phyloP scores from a whole-genome alignment of 78 protist genomes.

The Guillardia theta region DNA sequence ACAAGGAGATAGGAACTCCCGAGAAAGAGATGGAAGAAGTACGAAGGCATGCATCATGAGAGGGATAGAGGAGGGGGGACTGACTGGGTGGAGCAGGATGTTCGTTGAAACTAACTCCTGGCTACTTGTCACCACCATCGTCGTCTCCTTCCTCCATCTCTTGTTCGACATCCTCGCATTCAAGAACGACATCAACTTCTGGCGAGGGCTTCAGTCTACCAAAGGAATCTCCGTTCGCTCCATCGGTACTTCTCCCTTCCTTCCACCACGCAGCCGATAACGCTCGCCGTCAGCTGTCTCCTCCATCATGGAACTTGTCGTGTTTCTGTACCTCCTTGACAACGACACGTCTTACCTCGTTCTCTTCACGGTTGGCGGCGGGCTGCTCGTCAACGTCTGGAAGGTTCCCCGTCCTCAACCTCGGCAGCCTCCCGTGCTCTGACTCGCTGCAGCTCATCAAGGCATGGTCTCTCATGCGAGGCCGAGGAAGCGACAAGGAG shows the following conservation, averaged over 20 bases:
- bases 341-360: conserved; percentile 74
- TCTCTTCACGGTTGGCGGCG: conserved; percentile 67
- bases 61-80: no score
- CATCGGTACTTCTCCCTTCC: conserved; percentile 55
- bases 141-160: conserved; percentile 81
- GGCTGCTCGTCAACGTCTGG: conserved; percentile 88
- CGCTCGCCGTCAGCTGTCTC: conserved; percentile 1
- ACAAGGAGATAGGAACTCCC: not conserved
- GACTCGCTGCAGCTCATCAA: no score
- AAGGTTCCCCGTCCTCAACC: conserved; percentile 61
- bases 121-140: conserved; percentile 74
- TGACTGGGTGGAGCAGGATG: conserved; percentile 54
- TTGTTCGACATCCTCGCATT: conserved; percentile 92
- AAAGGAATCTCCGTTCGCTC: conserved; percentile 84
- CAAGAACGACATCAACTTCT: conserved; percentile 73
- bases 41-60: not conserved
- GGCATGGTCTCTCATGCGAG: not conserved
- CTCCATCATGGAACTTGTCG: conserved; percentile 47
- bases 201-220: conserved; percentile 18
- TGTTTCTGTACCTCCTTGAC: conserved; percentile 90
- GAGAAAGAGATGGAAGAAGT: conserved; percentile 33
- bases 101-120: conserved; percentile 81
- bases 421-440: no score
- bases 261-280: not conserved
- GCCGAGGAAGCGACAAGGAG: no score